These are phyloP conservation scores for Spathaspora sp. DNA, from an alignment of 805 yeast genomes.

Conservation along the genomic window DNA sequence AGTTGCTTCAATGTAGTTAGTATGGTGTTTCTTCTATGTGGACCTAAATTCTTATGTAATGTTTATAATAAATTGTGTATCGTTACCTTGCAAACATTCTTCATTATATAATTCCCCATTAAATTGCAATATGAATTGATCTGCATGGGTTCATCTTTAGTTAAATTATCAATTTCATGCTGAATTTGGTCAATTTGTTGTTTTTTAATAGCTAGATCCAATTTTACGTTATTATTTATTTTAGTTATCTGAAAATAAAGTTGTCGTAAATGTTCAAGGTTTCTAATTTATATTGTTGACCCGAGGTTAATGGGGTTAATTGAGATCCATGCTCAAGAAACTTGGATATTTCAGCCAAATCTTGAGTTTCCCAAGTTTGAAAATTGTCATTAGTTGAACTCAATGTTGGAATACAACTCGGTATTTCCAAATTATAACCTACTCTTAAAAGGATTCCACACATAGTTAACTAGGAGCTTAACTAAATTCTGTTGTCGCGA, in stretches of 20 bases:
- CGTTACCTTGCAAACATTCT: conserved; percentile 53
- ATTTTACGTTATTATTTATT: conserved; percentile 26
- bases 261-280: conserved; percentile 22
- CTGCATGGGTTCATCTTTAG: conserved; percentile 2
- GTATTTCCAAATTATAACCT: not conserved
- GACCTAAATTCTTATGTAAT: conserved; percentile 21
- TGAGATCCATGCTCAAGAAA: conserved; percentile 6
- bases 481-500: not conserved
- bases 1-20: conserved; percentile 39
- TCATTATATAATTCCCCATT: conserved; percentile 86
- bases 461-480: conserved; percentile 29
- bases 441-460: conserved; percentile 53
- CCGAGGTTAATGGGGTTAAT: conserved; percentile 4
- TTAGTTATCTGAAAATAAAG: conserved; percentile 20
- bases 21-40: conserved; percentile 28
- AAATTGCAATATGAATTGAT: conserved; percentile 54
- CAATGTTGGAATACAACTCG: conserved; percentile 5
- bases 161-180: conserved; percentile 11
- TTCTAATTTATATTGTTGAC: conserved; percentile 25
- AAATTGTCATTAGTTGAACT: not conserved
- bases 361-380: conserved; percentile 9
- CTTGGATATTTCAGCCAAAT: not conserved
- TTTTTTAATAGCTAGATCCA: conserved; percentile 9
- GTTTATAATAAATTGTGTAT: conserved; percentile 52
- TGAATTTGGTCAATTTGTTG: conserved; percentile 12